Percentiles rank a stretch among this genome's conserved stretches.
phyloP scores from a whole-genome alignment of 2,329 filamentous ascomycete species.

The Tolypocladium album region DNA sequence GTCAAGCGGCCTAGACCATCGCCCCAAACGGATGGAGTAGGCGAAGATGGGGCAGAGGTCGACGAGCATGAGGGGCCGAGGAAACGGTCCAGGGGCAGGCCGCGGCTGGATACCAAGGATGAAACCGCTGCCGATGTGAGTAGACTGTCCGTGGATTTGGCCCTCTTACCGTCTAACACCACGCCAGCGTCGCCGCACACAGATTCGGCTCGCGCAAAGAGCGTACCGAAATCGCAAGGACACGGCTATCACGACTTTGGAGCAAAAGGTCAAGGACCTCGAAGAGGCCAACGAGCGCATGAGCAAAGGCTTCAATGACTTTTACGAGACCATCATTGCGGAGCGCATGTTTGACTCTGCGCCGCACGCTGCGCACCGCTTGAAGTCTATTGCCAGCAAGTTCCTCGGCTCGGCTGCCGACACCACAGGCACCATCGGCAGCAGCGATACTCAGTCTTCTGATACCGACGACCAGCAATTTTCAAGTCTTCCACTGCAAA shows the following conservation, averaged over 20 bases:
- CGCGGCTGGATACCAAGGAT: conserved; percentile 65
- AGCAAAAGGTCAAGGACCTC: conserved; percentile 59
- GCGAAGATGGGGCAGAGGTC: conserved; percentile 9
- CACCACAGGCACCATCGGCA: conserved; percentile 32
- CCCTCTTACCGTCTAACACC: neutral
- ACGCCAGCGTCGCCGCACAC: conserved; percentile 63
- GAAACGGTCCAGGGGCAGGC: conserved; percentile 60
- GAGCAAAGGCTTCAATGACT: conserved; percentile 56
- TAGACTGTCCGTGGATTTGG: conserved; percentile 13
- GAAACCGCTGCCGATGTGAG: conserved; percentile 69
- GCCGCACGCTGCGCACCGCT: conserved; percentile 44
- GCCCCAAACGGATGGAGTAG: conserved; percentile 1
- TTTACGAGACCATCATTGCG: conserved; percentile 51
- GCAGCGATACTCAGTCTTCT: conserved; percentile 7
- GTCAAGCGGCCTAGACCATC: conserved; percentile 13
- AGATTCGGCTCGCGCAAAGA: conserved; percentile 77
- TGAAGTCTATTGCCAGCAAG: conserved; percentile 45
- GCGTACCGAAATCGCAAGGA: conserved; percentile 82
- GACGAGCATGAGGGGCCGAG: conserved; percentile 34
- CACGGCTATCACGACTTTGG: conserved; percentile 62
- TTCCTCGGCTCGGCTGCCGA: conserved; percentile 38
- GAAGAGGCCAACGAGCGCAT: conserved; percentile 61
- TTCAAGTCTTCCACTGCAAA: neutral
- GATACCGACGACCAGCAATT: neutral
- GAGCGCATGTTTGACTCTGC: conserved; percentile 47